Conservation (phyloP, 768 basidiomycete species). For the Boletus subcaerulescens region DNA sequence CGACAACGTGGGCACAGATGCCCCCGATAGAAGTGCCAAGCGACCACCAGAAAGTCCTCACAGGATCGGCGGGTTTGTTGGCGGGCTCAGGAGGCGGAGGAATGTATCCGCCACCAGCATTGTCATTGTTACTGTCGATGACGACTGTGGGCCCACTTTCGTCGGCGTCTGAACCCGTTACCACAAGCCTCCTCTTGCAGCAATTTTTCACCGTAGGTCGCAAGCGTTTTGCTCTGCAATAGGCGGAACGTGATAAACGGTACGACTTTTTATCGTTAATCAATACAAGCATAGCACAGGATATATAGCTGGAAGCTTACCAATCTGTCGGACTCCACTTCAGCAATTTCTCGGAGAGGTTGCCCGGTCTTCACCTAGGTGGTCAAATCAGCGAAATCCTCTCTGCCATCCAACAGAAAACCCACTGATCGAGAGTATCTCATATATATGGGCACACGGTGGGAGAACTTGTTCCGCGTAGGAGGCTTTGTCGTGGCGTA, state of each 20-base stretch:
- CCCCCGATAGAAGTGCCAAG: neutral
- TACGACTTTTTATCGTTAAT: neutral
- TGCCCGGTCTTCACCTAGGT: constrained; percentile 10
- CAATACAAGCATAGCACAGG: neutral
- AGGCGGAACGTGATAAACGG: too few relatives aligned
- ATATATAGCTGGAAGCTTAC: neutral
- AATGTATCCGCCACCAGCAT: too few relatives aligned
- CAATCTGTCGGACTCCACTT: neutral
- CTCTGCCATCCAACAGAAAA: neutral
- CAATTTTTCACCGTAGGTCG: too few relatives aligned
- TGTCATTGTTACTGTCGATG: too few relatives aligned
- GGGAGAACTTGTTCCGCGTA: too few relatives aligned
- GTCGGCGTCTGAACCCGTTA: too few relatives aligned
- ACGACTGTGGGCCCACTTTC: too few relatives aligned
- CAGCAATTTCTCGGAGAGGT: neutral
- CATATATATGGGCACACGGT: constrained; percentile 10
- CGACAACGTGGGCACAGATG: constrained; percentile 1
- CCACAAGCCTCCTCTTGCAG: too few relatives aligned
- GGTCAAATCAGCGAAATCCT: neutral
- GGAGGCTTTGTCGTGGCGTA: too few relatives aligned
- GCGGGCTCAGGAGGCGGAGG: too few relatives aligned
- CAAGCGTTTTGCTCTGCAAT: too few relatives aligned
- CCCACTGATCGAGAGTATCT: constrained; percentile 6
- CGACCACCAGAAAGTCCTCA: neutral
- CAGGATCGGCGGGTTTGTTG: neutral